A percentile compares a stretch with the other conserved stretches of the same genome.
These are phyloP conservation scores for Brassica rapa DNA, from an alignment of 345 rosid species.

Conservation along the genomic window DNA sequence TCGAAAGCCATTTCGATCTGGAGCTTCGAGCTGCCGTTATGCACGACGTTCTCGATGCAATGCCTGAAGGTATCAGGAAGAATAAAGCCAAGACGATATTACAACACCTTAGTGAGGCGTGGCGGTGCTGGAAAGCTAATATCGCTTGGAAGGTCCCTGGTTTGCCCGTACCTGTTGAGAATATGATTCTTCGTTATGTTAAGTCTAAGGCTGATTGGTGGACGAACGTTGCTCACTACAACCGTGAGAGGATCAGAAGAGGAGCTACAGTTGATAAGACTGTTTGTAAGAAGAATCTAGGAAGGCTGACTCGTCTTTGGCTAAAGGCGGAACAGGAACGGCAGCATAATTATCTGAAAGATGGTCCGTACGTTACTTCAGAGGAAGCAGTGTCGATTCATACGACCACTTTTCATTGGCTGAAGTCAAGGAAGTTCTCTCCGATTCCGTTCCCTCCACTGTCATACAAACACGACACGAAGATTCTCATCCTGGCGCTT, in stretches of 20 bases:
- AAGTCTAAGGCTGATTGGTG: conserved; percentile 99
- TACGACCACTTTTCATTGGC: conserved; percentile 99
- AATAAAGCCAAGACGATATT: conserved; percentile 94
- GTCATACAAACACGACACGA: conserved; percentile 98
- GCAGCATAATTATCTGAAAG: conserved; percentile 97
- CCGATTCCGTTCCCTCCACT: conserved; percentile 98
- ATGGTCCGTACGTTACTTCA: conserved; percentile 97
- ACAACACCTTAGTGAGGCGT: conserved; percentile 99
- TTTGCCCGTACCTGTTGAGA: conserved; percentile 94
- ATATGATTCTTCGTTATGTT: conserved; percentile 97
- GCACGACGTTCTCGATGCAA: conserved; percentile 99
- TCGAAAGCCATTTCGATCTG: conserved; percentile 95
- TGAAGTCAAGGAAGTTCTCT: conserved; percentile 93
- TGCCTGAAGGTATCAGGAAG: conserved; percentile 99
- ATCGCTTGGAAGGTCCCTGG: conserved; percentile 99
- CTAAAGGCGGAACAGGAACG: conserved; percentile 99
- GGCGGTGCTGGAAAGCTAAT: conserved; percentile 99
- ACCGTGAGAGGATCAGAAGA: conserved; percentile 96
- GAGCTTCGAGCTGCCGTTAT: conserved; percentile 99
- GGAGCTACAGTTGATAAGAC: conserved; percentile 99
- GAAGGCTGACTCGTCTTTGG: conserved; percentile 98
- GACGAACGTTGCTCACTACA: conserved; percentile 99
- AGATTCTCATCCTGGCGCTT: conserved; percentile 91
- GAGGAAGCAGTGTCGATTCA: conserved; percentile 99
- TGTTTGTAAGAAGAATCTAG: conserved; percentile 93